Evolutionary conservation across 2,329 filamentous ascomycete genomes (phyloP), one percentile per base, ranked within the genome.

Genomic region (Phialophora verrucosa): DNA sequence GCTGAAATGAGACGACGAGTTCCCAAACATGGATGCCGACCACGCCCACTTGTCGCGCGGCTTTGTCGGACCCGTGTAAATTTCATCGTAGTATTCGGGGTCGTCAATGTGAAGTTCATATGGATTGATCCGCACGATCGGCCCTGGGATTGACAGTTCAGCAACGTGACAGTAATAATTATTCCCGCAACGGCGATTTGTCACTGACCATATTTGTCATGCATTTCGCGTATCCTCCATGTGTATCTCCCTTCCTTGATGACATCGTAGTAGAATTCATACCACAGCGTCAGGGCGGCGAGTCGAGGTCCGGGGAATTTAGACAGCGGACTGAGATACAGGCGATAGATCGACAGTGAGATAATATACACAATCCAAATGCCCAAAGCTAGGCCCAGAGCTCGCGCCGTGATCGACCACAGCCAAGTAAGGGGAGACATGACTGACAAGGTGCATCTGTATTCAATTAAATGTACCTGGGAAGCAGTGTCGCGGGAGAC

Each of bases 31-130:
- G 14, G 60, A 62, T 3, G 72, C 66, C 10, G 58, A 61, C 10
- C 70, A 56, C 5, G 57, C 55, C 38, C 74, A 74, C 65, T 77
- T 77, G 32, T 77, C 72, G 6, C 74, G 73, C 23, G 72, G 71
- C 7, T 60, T 50, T 5, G 56, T 53, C 6, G 72, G 56, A n/a
- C 66, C 64, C 0, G 71, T 71, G 58, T 78, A 79, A 14, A 79
- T 71, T 17, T 74, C 73, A 12, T 77, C 71, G 53, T 75, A 77
- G 66, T 71, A 78, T 2, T 74, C 69, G 3, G 75, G 62, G 59
- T 79, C 77, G n/a, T 72, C 71, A 65, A 78, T 73, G 54, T 78
- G 76, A 11, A 79, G 64, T 62, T 77, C 76, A 3, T 73, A 62
- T 1, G 77, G 76, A 25, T 68, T 75, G 64, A 79, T 73, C 7